Percentiles rank a stretch among this genome's conserved stretches.
These are phyloP conservation scores for Pseudozyma sp. DNA, from an alignment of 1,284 basidiomycete species.

Conservation along the genomic window DNA sequence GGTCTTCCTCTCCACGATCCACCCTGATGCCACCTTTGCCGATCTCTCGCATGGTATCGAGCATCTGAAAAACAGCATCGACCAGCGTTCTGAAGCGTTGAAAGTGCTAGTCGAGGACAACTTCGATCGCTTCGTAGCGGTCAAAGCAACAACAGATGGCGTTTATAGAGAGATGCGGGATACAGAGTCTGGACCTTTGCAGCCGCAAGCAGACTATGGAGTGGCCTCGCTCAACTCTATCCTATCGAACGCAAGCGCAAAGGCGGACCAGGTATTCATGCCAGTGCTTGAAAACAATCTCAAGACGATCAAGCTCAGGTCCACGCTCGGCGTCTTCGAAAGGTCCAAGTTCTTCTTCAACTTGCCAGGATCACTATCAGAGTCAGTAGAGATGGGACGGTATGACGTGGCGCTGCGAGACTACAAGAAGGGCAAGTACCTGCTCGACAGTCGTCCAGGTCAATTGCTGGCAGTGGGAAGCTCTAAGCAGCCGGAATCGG, in stretches of 20 bases:
- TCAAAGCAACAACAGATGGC: conserved; percentile 95
- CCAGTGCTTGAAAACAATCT: conserved; percentile 95
- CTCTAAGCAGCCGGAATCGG: conserved; percentile 28
- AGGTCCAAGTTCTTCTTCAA: conserved; percentile 99
- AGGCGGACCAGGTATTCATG: conserved; percentile 94
- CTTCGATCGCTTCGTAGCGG: conserved; percentile 96
- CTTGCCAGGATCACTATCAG: conserved; percentile 89
- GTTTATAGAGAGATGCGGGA: conserved; percentile 84
- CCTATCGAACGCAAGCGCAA: conserved; percentile 76
- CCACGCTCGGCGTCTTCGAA: conserved; percentile 94
- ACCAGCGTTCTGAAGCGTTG: conserved; percentile 83
- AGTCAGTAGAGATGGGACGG: conserved; percentile 79
- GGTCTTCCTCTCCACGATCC: conserved; percentile 87
- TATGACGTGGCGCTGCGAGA: conserved; percentile 94
- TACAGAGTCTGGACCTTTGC: conserved; percentile 80
- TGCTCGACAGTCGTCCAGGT: conserved; percentile 86
- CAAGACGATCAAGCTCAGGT: conserved; percentile 91
- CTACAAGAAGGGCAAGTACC: conserved; percentile 95
- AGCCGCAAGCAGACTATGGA: conserved; percentile 81
- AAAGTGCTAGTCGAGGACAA: conserved; percentile 96
- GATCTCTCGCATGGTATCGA: conserved; percentile 75
- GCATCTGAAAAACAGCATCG: conserved; percentile 60
- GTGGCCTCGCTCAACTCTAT: conserved; percentile 81
- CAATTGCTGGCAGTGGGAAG: conserved; percentile 77
- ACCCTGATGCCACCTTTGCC: conserved; percentile 95